Conservation (phyloP, 495 filamentous ascomycete species). For the Neurospora sp. region DNA sequence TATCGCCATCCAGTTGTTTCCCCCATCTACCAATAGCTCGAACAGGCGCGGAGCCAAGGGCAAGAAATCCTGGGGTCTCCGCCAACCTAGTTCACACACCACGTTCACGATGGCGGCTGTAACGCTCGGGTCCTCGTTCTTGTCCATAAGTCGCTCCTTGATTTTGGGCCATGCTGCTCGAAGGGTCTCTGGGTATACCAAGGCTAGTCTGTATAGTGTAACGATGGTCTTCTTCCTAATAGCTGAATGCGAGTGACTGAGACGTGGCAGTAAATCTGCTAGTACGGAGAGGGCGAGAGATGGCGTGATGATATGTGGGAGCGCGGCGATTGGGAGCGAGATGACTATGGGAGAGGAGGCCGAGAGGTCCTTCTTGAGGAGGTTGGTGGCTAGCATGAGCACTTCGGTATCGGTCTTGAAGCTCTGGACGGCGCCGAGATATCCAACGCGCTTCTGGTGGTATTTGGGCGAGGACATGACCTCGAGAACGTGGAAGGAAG, state of each 20-base stretch:
- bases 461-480: slow-evolving; percentile 97
- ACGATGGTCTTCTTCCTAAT: slow-evolving; percentile 94
- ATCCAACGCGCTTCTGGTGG: slow-evolving; percentile 87
- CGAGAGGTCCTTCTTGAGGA: slow-evolving; percentile 92
- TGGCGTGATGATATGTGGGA: slow-evolving; percentile 86
- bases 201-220: slow-evolving; percentile 79
- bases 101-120: slow-evolving; percentile 95
- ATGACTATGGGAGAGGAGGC: slow-evolving; percentile 65
- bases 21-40: slow-evolving; percentile 80
- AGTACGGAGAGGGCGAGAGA: slow-evolving; percentile 83
- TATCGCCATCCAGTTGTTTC: slow-evolving; percentile 99
- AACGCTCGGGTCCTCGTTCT: slow-evolving; percentile 81
- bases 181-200: slow-evolving; percentile 91
- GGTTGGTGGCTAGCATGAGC: slow-evolving; percentile 92
- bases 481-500: slow-evolving; percentile 93
- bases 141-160: slow-evolving; percentile 86
- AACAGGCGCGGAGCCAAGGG: slow-evolving; percentile 87
- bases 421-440: slow-evolving; percentile 93
- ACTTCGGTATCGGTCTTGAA: slow-evolving; percentile 94
- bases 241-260: slow-evolving; percentile 70
- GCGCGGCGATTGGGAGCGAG: slow-evolving; percentile 70
- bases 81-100: slow-evolving; percentile 90
- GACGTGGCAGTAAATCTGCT: slow-evolving; percentile 72
- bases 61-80: slow-evolving; percentile 86
- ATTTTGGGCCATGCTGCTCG: slow-evolving; percentile 93